Evolutionary conservation across 345 rosid species (phyloP).

Genomic region (Eucalyptus sp.): DNA sequence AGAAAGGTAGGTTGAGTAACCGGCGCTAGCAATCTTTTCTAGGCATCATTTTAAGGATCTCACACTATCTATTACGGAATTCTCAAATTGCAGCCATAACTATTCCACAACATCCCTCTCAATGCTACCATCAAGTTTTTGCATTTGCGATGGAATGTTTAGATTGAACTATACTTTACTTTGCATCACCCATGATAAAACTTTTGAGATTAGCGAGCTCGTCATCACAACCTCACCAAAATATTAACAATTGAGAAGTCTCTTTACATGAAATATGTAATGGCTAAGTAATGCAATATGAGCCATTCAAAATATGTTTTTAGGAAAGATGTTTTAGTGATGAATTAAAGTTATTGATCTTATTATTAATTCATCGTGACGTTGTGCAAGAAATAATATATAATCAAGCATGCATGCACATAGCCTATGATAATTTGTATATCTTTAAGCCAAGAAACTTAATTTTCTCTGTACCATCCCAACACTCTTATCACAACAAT

Average conservation of each 20-base stretch:
- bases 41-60: background rate
- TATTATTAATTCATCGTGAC: fast-evolving
- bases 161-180: background rate
- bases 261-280: background rate
- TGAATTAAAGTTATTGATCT: background rate
- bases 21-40: fast-evolving
- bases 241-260: fast-evolving
- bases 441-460: background rate
- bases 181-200: background rate
- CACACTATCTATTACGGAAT: fast-evolving
- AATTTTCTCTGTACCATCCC: fast-evolving
- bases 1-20: fast-evolving
- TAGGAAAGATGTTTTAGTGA: background rate
- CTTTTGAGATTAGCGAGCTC: fast-evolving
- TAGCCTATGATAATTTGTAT: background rate
- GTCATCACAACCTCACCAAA: fast-evolving
- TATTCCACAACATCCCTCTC: fast-evolving
- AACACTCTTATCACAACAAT: background rate
- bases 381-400: fast-evolving
- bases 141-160: fast-evolving
- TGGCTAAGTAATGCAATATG: fast-evolving
- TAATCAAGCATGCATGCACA: background rate
- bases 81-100: background rate
- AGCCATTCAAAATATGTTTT: background rate
- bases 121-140: background rate